Conservation (phyloP, 306 rosid species). For the Carpinus viminea region DNA sequence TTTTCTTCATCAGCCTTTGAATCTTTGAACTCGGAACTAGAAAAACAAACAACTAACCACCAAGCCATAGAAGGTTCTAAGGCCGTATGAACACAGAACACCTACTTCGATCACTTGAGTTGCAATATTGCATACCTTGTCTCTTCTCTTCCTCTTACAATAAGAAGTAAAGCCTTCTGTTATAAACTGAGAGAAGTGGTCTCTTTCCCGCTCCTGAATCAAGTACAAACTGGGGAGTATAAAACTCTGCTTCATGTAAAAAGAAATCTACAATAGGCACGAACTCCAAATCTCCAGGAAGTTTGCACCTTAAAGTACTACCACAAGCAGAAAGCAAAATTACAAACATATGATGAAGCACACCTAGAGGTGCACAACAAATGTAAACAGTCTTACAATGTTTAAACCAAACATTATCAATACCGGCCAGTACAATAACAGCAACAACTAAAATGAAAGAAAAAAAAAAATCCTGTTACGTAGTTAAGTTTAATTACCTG, state of each 20-base stretch:
- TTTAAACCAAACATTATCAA: not conserved
- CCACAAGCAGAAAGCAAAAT: not conserved
- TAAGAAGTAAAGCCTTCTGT: slow-evolving; percentile 93
- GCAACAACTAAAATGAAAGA: not conserved
- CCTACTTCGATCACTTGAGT: slow-evolving; percentile 6
- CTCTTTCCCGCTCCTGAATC: slow-evolving; percentile 85
- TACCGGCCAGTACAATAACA: not conserved
- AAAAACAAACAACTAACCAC: no score
- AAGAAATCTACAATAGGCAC: not conserved
- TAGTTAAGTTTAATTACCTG: not conserved
- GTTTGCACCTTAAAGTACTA: slow-evolving; percentile 18
- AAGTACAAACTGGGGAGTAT: slow-evolving; percentile 12
- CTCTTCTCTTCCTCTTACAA: slow-evolving; percentile 98
- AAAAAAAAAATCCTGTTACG: not conserved
- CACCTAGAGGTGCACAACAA: not conserved
- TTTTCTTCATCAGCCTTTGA: no score
- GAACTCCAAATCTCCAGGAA: slow-evolving; percentile 15
- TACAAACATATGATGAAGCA: slow-evolving; percentile 7
- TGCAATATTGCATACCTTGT: slow-evolving; percentile 60
- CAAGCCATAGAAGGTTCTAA: not conserved
- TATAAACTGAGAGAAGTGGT: slow-evolving; percentile 85
- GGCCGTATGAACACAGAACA: slow-evolving; percentile 5
- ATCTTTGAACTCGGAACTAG: no score
- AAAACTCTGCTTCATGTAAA: not conserved
- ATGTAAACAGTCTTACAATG: not conserved